Percentiles rank a stretch among this genome's conserved stretches.
Conservation (phyloP, 106 monocot genomes). For the Acanthochlamys bracteata region DNA sequence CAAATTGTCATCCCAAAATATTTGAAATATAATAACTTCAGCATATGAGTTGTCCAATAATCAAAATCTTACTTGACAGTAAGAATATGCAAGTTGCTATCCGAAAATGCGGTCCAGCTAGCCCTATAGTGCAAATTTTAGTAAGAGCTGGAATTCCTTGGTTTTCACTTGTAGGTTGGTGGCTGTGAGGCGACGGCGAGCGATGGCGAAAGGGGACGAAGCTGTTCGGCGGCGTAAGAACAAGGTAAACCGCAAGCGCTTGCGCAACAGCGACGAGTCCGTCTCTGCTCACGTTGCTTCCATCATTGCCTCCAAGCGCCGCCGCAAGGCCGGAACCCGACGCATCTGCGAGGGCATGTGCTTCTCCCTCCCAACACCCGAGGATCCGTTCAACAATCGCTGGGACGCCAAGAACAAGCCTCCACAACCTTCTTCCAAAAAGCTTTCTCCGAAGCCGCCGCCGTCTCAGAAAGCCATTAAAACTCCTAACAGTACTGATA, state of each 20-base stretch:
- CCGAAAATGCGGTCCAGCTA: no score
- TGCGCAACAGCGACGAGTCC: slow-evolving; percentile 35
- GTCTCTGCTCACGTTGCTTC: slow-evolving; percentile 69
- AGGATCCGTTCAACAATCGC: slow-evolving; percentile 83
- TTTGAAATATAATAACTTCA: no score
- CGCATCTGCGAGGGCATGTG: slow-evolving; percentile 95
- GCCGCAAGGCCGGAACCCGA: slow-evolving; percentile 78
- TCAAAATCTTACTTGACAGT: no score
- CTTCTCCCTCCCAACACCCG: slow-evolving; percentile 74
- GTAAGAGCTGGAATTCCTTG: no score
- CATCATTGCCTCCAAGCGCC: slow-evolving; percentile 76
- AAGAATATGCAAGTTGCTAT: no score
- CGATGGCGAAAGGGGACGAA: slow-evolving; percentile 87
- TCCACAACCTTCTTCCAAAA: neutral
- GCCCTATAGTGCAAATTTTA: no score
- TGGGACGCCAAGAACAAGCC: slow-evolving; percentile 29
- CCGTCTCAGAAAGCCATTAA: neutral
- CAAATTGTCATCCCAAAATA: no score
- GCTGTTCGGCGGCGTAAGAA: slow-evolving; percentile 59
- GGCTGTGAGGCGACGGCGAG: neutral
- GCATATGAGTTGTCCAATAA: no score
- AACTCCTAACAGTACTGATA: no score
- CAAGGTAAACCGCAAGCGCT: slow-evolving; percentile 43
- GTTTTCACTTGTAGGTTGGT: no score
- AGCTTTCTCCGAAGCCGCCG: neutral